Conservation (phyloP, 225 moss, liverwort and hornwort species). For the Physcomitrium patens region DNA sequence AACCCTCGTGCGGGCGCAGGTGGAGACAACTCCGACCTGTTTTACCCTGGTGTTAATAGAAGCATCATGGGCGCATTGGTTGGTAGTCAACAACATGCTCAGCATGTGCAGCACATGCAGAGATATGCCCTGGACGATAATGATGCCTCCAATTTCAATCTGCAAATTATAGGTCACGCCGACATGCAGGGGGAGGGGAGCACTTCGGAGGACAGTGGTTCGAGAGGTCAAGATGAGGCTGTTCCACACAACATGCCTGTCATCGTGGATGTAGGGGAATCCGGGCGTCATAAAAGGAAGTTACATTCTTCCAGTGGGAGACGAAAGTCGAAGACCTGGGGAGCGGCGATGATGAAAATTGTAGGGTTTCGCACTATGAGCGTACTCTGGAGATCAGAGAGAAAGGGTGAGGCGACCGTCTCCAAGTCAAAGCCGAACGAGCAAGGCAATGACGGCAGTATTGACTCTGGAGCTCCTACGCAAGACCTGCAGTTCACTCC, state of each 20-base stretch:
- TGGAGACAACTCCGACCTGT: constrained; percentile 38
- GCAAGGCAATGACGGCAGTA: constrained; percentile 19
- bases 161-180: constrained; percentile 14
- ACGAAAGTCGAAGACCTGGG: constrained; percentile 54
- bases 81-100: background rate
- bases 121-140: constrained; percentile 13
- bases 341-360: constrained; percentile 57
- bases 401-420: constrained; percentile 35
- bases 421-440: constrained; percentile 33
- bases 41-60: constrained; percentile 43
- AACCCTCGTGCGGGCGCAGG: constrained; percentile 20
- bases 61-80: constrained; percentile 19
- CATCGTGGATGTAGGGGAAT: constrained; percentile 16
- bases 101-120: constrained; percentile 19
- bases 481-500: constrained; percentile 44
- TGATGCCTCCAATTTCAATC: constrained; percentile 37
- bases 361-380: constrained; percentile 51
- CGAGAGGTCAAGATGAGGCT: constrained; percentile 45
- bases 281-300: constrained; percentile 44
- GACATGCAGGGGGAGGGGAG: constrained; percentile 56
- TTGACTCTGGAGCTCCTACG: constrained; percentile 17
- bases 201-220: constrained; percentile 51
- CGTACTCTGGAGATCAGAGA: constrained; percentile 45
- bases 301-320: constrained; percentile 38
- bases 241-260: constrained; percentile 24